Base-by-base conservation (phyloP, 2,329 filamentous ascomycete species). In the Hypoxylon sp. region DNA sequence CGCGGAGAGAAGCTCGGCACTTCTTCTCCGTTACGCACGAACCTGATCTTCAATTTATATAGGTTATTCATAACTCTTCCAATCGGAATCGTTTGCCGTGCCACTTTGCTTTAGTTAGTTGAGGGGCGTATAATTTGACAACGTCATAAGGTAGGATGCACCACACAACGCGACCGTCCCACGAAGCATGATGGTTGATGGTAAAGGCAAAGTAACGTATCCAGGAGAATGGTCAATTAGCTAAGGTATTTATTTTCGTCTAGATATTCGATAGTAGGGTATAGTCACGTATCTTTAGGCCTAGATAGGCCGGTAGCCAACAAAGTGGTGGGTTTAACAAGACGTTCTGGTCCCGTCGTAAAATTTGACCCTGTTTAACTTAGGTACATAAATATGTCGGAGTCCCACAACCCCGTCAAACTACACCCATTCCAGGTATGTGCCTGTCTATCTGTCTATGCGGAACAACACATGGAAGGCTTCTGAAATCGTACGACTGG, bases 401-500 rank as follows among this genome's bases (percentile, higher is more conserved):
- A 3, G 2, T 43, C 20, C 32, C 32, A 37, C 15, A 15, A 37
- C 15, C 32, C 32, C 32, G 32, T 34, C 13, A 34, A 13, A 34
- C 30, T 34, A 34, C 30, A 34, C 30, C 30, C 8, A 34, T 11
- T 13, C 10, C 4, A 37, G 32, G 4, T 20, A 46, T 20, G 26
- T 37, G 6, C 30, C 8, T 34, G 10, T 10, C 19, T 24, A 15
- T 8, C 37, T 17, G 15, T 20, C 8, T 20, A 8, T 20, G 13
- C 43, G 20, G 22, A 28, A 47, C 7, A 10, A 3, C 22, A 28
- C 6, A 22, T 47, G 22, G 20, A 47, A n/a, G 43, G 22, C 20
- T 22, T 47, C 34, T 49, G 43, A 46, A 44, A 57, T 62, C 39
- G 44, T 57, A 61, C 20, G 37, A 54, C 37, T n/a, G n/a, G n/a